phyloP scores from a whole-genome alignment of 2,329 filamentous ascomycete species.

The Alternaria gaisen region DNA sequence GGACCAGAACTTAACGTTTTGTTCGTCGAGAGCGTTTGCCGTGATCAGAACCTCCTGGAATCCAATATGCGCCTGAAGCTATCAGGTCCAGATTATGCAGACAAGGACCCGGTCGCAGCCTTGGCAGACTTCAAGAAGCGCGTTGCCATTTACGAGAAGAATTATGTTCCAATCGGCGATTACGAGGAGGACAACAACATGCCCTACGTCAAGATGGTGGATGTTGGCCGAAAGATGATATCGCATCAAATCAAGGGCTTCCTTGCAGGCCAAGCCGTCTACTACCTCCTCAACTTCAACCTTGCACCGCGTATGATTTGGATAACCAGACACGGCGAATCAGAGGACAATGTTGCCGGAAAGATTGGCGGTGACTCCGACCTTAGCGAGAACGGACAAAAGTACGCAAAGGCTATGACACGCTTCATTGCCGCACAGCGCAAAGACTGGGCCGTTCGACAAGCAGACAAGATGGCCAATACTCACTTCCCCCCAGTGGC shows the following conservation, averaged over 20 bases:
- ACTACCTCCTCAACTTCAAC: slow-evolving; percentile 96
- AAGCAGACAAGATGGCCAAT: slow-evolving; percentile 78
- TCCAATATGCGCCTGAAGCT: slow-evolving; percentile 98
- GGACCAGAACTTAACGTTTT: slow-evolving; percentile 87
- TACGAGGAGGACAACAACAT: slow-evolving; percentile 91
- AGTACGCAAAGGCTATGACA: slow-evolving; percentile 81
- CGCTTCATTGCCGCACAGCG: slow-evolving; percentile 85
- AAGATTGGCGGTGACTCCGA: slow-evolving; percentile 92
- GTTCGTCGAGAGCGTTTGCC: slow-evolving; percentile 94
- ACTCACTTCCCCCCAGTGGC: slow-evolving; percentile 88
- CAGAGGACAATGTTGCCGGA: slow-evolving; percentile 82
- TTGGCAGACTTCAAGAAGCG: slow-evolving; percentile 91
- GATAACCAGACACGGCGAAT: slow-evolving; percentile 96
- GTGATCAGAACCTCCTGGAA: slow-evolving; percentile 83
- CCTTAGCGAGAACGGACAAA: slow-evolving; percentile 79
- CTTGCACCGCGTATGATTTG: slow-evolving; percentile 94
- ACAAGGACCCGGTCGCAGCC: slow-evolving; percentile 86
- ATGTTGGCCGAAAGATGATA: slow-evolving; percentile 93
- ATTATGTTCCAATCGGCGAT: slow-evolving; percentile 87
- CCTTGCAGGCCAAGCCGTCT: slow-evolving; percentile 88
- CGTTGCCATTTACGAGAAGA: slow-evolving; percentile 91
- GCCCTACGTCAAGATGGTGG: slow-evolving; percentile 97
- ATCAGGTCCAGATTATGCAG: slow-evolving; percentile 93
- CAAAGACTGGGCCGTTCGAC: slow-evolving; percentile 81
- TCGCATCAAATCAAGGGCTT: slow-evolving; percentile 92